A percentile compares a stretch with the other conserved stretches of the same genome.
Evolutionary conservation across 2,329 filamentous ascomycete genomes (phyloP).

Genomic region (Curvularia spicifera): DNA sequence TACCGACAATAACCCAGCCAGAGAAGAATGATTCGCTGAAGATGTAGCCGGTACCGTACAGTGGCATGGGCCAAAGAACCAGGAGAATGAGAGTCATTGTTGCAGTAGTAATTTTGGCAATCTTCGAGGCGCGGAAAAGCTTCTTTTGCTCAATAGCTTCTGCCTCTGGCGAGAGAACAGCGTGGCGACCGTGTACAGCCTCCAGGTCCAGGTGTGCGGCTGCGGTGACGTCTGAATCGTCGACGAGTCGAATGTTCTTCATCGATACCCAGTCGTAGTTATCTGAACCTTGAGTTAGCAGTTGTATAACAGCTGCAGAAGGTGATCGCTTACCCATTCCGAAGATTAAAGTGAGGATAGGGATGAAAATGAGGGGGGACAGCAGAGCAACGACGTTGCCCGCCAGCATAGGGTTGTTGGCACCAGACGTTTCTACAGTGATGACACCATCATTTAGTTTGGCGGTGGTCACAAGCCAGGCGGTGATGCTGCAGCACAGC

Average conservation of each 20-base stretch:
- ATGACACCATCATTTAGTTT: slow-evolving; percentile 44
- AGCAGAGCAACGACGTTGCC: slow-evolving; percentile 85
- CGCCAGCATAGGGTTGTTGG: slow-evolving; percentile 80
- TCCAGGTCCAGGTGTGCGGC: slow-evolving; percentile 68
- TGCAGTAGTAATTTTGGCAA: slow-evolving; percentile 64
- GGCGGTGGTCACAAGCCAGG: slow-evolving; percentile 48
- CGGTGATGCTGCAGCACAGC: slow-evolving; percentile 68
- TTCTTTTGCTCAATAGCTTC: slow-evolving; percentile 51
- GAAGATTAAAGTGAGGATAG: slow-evolving; percentile 73
- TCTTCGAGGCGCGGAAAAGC: slow-evolving; percentile 55
- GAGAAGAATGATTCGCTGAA: slow-evolving; percentile 83
- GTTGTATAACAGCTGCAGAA: neutral
- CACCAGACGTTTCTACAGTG: slow-evolving; percentile 60
- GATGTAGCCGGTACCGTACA: slow-evolving; percentile 83
- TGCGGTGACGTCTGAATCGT: slow-evolving; percentile 74
- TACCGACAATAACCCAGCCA: slow-evolving; percentile 71
- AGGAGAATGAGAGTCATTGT: slow-evolving; percentile 73
- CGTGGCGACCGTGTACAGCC: slow-evolving; percentile 56
- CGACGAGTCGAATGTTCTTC: slow-evolving; percentile 76
- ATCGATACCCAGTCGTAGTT: slow-evolving; percentile 87
- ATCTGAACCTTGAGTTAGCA: slow-evolving; percentile 70
- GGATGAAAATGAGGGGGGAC: slow-evolving; percentile 75
- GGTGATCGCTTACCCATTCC: slow-evolving; percentile 45
- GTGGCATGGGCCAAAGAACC: slow-evolving; percentile 88
- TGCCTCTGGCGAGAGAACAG: slow-evolving; percentile 36